Evolutionary conservation across 208 protist species (phyloP), one percentile per base, ranked within the genome.

Genomic region (Porcisia deanei): DNA sequence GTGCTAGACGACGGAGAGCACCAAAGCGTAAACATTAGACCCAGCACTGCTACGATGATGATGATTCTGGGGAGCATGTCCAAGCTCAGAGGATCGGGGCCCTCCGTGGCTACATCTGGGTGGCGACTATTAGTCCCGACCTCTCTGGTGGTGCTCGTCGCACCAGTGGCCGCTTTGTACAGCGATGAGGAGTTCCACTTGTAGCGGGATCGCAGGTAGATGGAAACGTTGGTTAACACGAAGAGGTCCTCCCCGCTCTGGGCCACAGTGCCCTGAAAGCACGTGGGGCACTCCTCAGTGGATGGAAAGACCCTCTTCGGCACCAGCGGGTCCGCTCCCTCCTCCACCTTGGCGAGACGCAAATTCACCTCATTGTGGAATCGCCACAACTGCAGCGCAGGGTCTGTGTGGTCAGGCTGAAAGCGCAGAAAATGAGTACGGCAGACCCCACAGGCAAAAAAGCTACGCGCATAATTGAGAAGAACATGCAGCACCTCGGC

Each of bases 341-440:
- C 72, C 39, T 57, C 60, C 12, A 73, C 79, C 2, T 71, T 67
- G 16, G 71, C 72, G 6, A 94, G 86, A 61, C 76, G 75, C 55
- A 70, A 68, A 77, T 94, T 94, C 43, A 90, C 90, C 2, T 74
- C n/a, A 65, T 94, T 94, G 82, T 94, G 90, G 67, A 86, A 86
- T n/a, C 77, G 75, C 90, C 90, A 94, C 22, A 94, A 77, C 79
- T 91, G 86, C 47, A 89, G 73, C 65, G 80, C 77, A 25, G 85
- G 72, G 68, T 86, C 79, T 45, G 82, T 79, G 30, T 60, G 34
- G 5, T 68, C 68, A 18, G 84, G 85, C 16, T 75, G 60, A 59
- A 91, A 88, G 55, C 68, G 61, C 59, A 90, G 67, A 73, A 94
- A 94, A 69, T 94, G 82, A 3, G 81, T 25, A 5, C 85, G 88